phyloP scores from a whole-genome alignment of 495 filamentous ascomycete species.

The Penicillium mononematosum region DNA sequence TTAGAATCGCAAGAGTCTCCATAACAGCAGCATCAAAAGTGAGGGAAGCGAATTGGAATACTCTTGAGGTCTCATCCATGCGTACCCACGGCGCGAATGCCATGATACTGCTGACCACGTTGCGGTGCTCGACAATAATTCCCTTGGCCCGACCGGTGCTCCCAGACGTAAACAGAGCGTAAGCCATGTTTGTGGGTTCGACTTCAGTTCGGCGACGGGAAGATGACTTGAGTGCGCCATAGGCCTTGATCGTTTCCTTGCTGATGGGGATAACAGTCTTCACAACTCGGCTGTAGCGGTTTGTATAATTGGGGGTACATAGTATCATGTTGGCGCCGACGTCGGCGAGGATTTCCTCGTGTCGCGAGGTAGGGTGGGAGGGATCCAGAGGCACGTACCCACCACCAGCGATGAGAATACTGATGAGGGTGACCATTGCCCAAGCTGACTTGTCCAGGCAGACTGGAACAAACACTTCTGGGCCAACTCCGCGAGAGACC shows the following conservation, averaged over 20 bases:
- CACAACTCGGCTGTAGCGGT: slow-evolving; percentile 28
- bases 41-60: slow-evolving; percentile 55
- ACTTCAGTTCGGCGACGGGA: slow-evolving; percentile 3
- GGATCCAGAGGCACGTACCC: slow-evolving; percentile 61
- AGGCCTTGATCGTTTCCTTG: slow-evolving; percentile 37
- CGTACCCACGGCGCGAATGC: slow-evolving; percentile 40
- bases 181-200: slow-evolving; percentile 37
- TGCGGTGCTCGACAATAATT: slow-evolving; percentile 48
- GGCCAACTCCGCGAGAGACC: slow-evolving; percentile 45
- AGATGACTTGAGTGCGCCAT: slow-evolving; percentile 23
- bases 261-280: slow-evolving; percentile 40
- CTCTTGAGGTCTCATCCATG: slow-evolving; percentile 40
- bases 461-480: slow-evolving; percentile 53
- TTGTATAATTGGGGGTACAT: slow-evolving; percentile 37
- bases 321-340: slow-evolving; percentile 40
- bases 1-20: slow-evolving; percentile 51
- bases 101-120: slow-evolving; percentile 48
- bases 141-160: slow-evolving; percentile 59
- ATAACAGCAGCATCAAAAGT: slow-evolving; percentile 55
- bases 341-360: slow-evolving; percentile 43
- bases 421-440: slow-evolving; percentile 52
- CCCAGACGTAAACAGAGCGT: slow-evolving; percentile 52
- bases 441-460: slow-evolving; percentile 58
- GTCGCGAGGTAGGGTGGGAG: slow-evolving; percentile 49
- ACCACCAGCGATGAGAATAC: slow-evolving; percentile 56